phyloP scores from a whole-genome alignment of 305 asterid species.

The Withania somnifera region DNA sequence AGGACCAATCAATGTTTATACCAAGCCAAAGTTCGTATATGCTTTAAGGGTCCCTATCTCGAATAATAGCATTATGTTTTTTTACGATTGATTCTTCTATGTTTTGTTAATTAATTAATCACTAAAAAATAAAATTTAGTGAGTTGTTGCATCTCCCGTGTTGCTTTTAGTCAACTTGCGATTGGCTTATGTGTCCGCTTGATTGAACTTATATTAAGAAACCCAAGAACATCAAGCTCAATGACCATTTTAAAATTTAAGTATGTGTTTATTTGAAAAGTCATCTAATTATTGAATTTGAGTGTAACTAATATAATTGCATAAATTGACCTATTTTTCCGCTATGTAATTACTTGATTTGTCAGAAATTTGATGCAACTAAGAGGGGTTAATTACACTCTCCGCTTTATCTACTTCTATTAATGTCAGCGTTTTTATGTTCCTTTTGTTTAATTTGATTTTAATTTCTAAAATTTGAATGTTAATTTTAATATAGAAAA shows the following conservation, averaged over 20 bases:
- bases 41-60: slow-evolving; percentile 23
- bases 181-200: not conserved
- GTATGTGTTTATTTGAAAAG: too few relatives aligned
- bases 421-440: not conserved
- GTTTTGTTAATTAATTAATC: not conserved
- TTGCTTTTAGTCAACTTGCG: not conserved
- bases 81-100: slow-evolving; percentile 3
- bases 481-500: too few relatives aligned
- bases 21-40: slow-evolving; percentile 24
- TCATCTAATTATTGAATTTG: too few relatives aligned
- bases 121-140: not conserved
- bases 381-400: too few relatives aligned
- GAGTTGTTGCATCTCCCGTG: not conserved
- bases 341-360: too few relatives aligned
- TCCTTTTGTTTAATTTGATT: too few relatives aligned
- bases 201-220: not conserved
- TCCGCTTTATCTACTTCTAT: not conserved
- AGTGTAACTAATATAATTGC: too few relatives aligned
- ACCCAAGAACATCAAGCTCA: not conserved
- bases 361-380: too few relatives aligned
- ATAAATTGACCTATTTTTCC: too few relatives aligned
- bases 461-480: too few relatives aligned
- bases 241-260: not conserved
- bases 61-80: not conserved
- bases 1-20: slow-evolving; percentile 13